Percentiles rank a stretch among this genome's conserved stretches.
phyloP scores from a whole-genome alignment of 169 alveolate species.

The Cryptosporidium sp. region DNA sequence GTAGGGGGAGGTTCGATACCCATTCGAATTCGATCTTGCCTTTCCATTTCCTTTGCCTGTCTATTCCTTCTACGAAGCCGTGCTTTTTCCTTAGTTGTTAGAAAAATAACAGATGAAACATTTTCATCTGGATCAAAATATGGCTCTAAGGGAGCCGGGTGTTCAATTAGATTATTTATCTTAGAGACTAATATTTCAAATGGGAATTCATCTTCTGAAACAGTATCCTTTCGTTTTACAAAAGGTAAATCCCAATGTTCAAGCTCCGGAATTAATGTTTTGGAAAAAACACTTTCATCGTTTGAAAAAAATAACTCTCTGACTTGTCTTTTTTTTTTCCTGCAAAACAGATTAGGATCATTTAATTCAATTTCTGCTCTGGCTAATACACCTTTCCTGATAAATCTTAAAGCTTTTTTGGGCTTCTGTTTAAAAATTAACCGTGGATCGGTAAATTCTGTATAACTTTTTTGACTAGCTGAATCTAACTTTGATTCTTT shows the following conservation, averaged over 20 bases:
- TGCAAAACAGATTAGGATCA: conserved; percentile 1
- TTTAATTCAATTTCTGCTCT: conserved; percentile 24
- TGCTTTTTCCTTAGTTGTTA: conserved; percentile 84
- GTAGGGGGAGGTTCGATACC: conserved; percentile 92
- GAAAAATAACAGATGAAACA: conserved; percentile 80
- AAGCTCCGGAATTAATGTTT: conserved; percentile 32
- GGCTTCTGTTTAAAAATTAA: conserved; percentile 47
- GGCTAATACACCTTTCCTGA: conserved; percentile 28
- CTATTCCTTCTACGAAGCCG: conserved; percentile 86
- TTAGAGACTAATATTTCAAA: conserved; percentile 77
- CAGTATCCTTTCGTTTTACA: conserved; percentile 66
- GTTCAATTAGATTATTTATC: conserved; percentile 85
- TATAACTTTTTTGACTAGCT: not conserved
- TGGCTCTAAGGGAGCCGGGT: conserved; percentile 87
- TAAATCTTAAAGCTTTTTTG: conserved; percentile 43
- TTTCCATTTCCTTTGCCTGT: conserved; percentile 87
- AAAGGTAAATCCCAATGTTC: conserved; percentile 69
- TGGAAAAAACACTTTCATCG: conserved; percentile 54
- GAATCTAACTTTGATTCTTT: not conserved
- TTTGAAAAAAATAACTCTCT: conserved; percentile 42
- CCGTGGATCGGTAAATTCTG: conserved; percentile 11
- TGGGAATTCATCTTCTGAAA: conserved; percentile 63
- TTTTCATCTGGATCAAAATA: conserved; percentile 73
- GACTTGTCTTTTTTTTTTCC: conserved; percentile 2
- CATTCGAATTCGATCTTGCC: conserved; percentile 89